Evolutionary conservation across 768 basidiomycete species (phyloP), one percentile per base, ranked within the genome.

Genomic region (Asterophora lycoperdoides): DNA sequence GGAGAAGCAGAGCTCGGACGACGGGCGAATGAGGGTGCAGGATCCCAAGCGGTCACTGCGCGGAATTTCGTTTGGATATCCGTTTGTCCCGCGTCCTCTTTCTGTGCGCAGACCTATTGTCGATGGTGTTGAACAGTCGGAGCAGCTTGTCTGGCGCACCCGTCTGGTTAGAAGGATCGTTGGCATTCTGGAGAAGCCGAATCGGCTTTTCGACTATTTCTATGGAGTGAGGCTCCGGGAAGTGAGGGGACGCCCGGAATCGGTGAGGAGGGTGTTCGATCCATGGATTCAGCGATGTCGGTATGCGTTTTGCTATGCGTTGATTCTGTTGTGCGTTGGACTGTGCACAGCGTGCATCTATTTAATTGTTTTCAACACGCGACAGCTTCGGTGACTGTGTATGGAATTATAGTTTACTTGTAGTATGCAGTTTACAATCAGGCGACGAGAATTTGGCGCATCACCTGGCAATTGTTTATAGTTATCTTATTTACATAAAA

Each of bases 241-340:
- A 43, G 72, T 77, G 7, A 62, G 72, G 6, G 75, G 75, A 2
- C 63, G 73, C 18, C 68, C 70, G 13, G 76, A 78, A 52, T 68
- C 67, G n/a, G 64, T 67, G 32, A 57, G 74, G 45, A 64, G 74
- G 51, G 72, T 78, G 77, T 67, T 76, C 69, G 67, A 87, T 73
- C 60, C 84, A 60, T 68, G 79, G 81, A 67, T 73, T 62, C 68
- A 84, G 73, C 61, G 84, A 68, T 66, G 69, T 69, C 55, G 66
- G 72, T 70, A 75, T 77, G 82, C 76, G 4, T 74, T 83, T 53
- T 72, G 85, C 35, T 78, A 72, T 55, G 65, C 75, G 17, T 55
- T 84, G 50, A 54, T 80, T 44, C 60, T 79, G 14, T 56, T 73
- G 23, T 69, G 69, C 8, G 54, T 68, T 46, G 73, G 70, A 49